These are phyloP conservation scores for Byssochlamys sp. DNA, from an alignment of 2,329 filamentous ascomycete genomes.

Conservation along the genomic window DNA sequence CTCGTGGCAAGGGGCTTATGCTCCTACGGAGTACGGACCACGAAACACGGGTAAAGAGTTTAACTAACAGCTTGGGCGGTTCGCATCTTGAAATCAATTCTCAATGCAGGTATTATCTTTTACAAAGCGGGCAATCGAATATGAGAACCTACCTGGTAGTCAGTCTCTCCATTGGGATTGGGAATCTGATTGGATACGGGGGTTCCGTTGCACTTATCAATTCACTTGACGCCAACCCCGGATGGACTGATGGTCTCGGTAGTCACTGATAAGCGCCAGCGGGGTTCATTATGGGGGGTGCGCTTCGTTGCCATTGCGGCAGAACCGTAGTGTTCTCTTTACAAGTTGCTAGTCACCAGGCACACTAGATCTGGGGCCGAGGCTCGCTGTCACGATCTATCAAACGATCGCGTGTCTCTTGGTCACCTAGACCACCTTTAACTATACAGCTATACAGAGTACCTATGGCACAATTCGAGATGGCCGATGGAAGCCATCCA, in stretches of 20 bases:
- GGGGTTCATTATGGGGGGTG: background rate
- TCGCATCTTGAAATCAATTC: background rate
- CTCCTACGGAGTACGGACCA: too few species aligned
- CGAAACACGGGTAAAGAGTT: too few species aligned
- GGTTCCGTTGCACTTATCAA: background rate
- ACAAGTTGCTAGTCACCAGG: background rate
- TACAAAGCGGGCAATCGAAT: background rate
- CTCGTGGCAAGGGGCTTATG: too few species aligned
- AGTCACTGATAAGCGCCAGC: background rate
- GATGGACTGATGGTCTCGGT: background rate
- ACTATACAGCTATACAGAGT: too few species aligned
- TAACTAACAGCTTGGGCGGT: background rate
- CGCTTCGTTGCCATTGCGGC: background rate
- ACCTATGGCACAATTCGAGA: background rate
- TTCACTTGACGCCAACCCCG: background rate
- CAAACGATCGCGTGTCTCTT: background rate
- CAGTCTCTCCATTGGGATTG: background rate
- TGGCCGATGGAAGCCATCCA: background rate
- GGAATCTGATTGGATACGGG: background rate
- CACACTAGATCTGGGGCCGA: background rate
- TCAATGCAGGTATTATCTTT: background rate
- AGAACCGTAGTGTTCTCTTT: background rate
- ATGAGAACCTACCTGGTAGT: too few species aligned
- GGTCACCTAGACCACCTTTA: background rate
- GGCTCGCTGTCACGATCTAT: background rate